phyloP scores from a whole-genome alignment of 352 stramenopile species.

The Sclerospora graminicola region DNA sequence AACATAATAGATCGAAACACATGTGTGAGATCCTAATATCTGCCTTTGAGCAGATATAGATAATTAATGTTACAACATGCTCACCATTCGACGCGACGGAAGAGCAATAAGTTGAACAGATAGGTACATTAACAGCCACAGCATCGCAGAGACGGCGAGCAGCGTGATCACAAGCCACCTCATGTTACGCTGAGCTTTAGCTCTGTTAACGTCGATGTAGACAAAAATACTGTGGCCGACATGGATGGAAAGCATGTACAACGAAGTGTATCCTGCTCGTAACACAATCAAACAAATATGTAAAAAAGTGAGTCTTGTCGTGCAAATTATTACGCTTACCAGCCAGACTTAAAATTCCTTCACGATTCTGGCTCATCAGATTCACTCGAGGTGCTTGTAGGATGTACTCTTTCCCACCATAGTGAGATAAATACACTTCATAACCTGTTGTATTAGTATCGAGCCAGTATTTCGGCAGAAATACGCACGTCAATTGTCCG shows the following conservation, averaged over 20 bases:
- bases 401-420: conserved; percentile 68
- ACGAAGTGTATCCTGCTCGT: conserved; percentile 80
- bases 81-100: conserved; percentile 66
- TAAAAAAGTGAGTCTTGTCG: background rate
- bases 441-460: conserved; percentile 27
- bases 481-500: background rate
- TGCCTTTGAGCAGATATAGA: background rate
- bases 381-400: conserved; percentile 51
- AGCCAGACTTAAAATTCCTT: conserved; percentile 89
- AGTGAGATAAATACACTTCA: conserved; percentile 79
- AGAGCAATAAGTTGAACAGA: conserved; percentile 38
- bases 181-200: conserved; percentile 50
- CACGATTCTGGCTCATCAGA: conserved; percentile 90
- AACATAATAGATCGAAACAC: background rate
- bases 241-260: conserved; percentile 80
- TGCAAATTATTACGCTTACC: conserved; percentile 18
- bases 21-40: background rate
- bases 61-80: background rate
- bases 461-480: background rate
- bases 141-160: conserved; percentile 26
- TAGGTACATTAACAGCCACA: conserved; percentile 52
- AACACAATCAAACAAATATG: background rate
- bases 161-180: conserved; percentile 44
- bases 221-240: conserved; percentile 54
- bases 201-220: conserved; percentile 48